Conservation (phyloP, 2,329 filamentous ascomycete species). For the Exophiala sideris region DNA sequence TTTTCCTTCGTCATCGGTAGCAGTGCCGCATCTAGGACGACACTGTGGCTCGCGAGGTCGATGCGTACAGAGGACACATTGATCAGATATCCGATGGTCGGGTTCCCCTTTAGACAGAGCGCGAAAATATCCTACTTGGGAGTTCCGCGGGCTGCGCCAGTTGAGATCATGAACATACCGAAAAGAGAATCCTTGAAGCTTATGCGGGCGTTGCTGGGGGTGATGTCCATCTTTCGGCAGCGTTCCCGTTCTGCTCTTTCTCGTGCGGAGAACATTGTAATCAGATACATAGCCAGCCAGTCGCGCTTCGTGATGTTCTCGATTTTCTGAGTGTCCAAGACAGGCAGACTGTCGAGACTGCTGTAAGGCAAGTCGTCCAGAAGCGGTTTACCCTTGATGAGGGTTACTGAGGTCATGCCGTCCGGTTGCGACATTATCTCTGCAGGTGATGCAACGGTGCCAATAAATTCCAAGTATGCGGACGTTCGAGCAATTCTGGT, state of each 20-base stretch:
- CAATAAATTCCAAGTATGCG: constrained; percentile 32
- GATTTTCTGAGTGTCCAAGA: constrained; percentile 20
- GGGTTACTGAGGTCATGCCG: constrained; percentile 17
- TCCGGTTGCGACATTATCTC: neutral
- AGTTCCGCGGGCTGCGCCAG: constrained; percentile 23
- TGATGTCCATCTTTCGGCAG: neutral
- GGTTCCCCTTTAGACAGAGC: constrained; percentile 20
- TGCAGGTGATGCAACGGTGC: constrained; percentile 20
- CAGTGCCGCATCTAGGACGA: constrained; percentile 34
- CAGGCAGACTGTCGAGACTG: constrained; percentile 28
- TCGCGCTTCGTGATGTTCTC: constrained; percentile 6
- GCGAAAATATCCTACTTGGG: constrained; percentile 17
- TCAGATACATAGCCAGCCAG: constrained; percentile 26
- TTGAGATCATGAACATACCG: constrained; percentile 28
- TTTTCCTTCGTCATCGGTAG: constrained; percentile 29
- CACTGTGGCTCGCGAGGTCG: constrained; percentile 31
- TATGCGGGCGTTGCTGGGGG: constrained; percentile 5
- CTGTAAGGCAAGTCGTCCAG: constrained; percentile 28
- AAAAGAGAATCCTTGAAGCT: constrained; percentile 33
- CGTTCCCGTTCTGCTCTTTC: constrained; percentile 23
- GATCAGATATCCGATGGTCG: too few species aligned
- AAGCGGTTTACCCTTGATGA: constrained; percentile 14
- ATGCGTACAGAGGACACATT: constrained; percentile 30
- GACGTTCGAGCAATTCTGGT: constrained; percentile 33
- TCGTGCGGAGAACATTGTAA: constrained; percentile 24